Percentiles rank a stretch among this genome's conserved stretches.
These are phyloP conservation scores for Russula vinacea DNA, from an alignment of 768 basidiomycete genomes.

Conservation along the genomic window DNA sequence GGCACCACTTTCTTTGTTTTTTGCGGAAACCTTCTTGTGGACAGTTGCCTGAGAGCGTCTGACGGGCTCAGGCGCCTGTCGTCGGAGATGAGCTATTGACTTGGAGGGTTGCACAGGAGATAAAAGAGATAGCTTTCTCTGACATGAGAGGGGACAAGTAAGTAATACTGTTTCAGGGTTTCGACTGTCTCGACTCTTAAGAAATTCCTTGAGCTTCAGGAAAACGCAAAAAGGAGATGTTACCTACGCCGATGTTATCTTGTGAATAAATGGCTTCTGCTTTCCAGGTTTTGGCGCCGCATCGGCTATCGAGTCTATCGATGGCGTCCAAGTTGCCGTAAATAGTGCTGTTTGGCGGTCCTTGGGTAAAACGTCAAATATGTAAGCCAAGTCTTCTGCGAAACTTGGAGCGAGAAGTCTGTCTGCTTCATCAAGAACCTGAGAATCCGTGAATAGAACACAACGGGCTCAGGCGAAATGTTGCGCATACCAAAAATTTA, in stretches of 20 bases:
- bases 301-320: constrained; percentile 74
- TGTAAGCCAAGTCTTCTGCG: constrained; percentile 71
- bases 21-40: constrained; percentile 34
- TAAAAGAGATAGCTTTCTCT: constrained; percentile 90
- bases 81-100: constrained; percentile 64
- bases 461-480: constrained; percentile 3
- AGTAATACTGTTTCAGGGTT: constrained; percentile 81
- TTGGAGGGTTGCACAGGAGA: constrained; percentile 85
- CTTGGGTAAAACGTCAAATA: constrained; percentile 74
- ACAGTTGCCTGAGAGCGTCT: constrained; percentile 29
- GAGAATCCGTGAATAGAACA: neutral
- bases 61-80: constrained; percentile 41
- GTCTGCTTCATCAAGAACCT: constrained; percentile 98
- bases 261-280: constrained; percentile 80
- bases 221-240: neutral
- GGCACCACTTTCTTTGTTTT: constrained; percentile 37
- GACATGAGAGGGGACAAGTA: constrained; percentile 92
- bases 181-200: constrained; percentile 84
- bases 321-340: constrained; percentile 88
- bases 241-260: constrained; percentile 68
- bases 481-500: constrained; percentile 68
- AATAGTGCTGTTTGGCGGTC: constrained; percentile 96
- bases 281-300: constrained; percentile 79
- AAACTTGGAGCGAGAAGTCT: constrained; percentile 87
- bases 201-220: constrained; percentile 20